A percentile compares a stretch with the other conserved stretches of the same genome.
These are phyloP conservation scores for Oemleria cerasiformis DNA, from an alignment of 306 rosid genomes.

Conservation along the genomic window DNA sequence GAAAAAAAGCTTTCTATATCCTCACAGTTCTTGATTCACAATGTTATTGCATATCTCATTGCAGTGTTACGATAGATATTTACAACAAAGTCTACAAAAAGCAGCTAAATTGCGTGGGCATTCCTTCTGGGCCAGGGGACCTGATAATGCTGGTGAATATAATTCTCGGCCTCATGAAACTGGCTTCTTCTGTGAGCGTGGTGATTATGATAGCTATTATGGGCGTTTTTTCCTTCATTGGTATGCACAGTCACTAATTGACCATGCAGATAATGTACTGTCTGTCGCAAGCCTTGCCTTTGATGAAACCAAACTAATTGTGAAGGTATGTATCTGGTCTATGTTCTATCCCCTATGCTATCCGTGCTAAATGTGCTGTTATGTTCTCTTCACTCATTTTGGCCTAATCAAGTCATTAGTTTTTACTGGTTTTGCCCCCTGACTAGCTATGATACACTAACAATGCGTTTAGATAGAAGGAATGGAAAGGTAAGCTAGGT, in stretches of 20 bases:
- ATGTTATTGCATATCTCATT: background rate
- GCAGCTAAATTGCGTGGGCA: conserved; percentile 94
- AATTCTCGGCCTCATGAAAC: conserved; percentile 93
- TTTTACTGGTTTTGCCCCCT: background rate
- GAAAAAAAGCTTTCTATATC: background rate
- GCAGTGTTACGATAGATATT: conserved; percentile 87
- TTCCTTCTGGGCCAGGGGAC: conserved; percentile 92
- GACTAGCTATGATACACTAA: background rate
- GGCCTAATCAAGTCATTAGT: conserved; percentile 5
- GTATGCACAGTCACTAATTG: conserved; percentile 78
- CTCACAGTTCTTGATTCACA: background rate
- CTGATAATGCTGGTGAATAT: conserved; percentile 90
- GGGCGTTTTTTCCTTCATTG: conserved; percentile 97
- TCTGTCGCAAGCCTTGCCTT: conserved; percentile 95
- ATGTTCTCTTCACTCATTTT: conserved; percentile 19
- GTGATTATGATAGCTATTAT: conserved; percentile 95
- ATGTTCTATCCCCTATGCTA: background rate
- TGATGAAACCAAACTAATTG: conserved; percentile 74
- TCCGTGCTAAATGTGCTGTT: background rate
- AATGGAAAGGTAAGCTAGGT: background rate
- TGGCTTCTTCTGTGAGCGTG: conserved; percentile 93
- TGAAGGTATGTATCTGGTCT: conserved; percentile 58
- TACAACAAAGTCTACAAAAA: conserved; percentile 71
- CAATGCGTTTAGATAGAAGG: background rate
- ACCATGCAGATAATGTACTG: conserved; percentile 87